phyloP scores from a whole-genome alignment of 73 alveolate species.

The Urostyla sp. region DNA sequence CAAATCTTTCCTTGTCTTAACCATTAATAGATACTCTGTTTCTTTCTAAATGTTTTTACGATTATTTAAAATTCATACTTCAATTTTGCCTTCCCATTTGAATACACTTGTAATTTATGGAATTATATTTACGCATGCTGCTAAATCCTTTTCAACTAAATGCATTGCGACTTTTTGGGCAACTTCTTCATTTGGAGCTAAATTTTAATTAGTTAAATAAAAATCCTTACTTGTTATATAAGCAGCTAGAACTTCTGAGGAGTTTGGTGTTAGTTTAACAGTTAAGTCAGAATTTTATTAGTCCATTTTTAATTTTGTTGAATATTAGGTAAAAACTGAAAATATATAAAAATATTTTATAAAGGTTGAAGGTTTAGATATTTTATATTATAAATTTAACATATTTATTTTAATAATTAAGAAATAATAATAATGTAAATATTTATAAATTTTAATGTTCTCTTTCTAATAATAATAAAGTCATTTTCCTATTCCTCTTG shows the following conservation, averaged over 20 bases:
- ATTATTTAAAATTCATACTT: not conserved
- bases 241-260: constrained; percentile 27
- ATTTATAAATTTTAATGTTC: too few relatives aligned
- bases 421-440: too few relatives aligned
- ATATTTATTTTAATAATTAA: too few relatives aligned
- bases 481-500: too few relatives aligned
- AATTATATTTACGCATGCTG: constrained; percentile 41
- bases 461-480: too few relatives aligned
- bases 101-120: constrained; percentile 33
- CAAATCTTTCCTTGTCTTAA: constrained; percentile 7
- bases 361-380: too few relatives aligned
- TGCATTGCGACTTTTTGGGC: constrained; percentile 21
- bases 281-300: too few relatives aligned
- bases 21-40: constrained; percentile 12
- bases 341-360: too few relatives aligned
- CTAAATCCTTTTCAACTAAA: constrained; percentile 27
- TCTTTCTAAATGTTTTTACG: constrained; percentile 17
- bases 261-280: too few relatives aligned
- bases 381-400: too few relatives aligned
- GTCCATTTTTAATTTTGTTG: too few relatives aligned
- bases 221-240: constrained; percentile 26
- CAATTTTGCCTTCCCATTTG: constrained; percentile 26
- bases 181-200: constrained; percentile 37
- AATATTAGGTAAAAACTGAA: too few relatives aligned
- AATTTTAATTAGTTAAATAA: not conserved